phyloP scores from a whole-genome alignment of 2,329 filamentous ascomycete species.

The Helminthosporium solani region DNA sequence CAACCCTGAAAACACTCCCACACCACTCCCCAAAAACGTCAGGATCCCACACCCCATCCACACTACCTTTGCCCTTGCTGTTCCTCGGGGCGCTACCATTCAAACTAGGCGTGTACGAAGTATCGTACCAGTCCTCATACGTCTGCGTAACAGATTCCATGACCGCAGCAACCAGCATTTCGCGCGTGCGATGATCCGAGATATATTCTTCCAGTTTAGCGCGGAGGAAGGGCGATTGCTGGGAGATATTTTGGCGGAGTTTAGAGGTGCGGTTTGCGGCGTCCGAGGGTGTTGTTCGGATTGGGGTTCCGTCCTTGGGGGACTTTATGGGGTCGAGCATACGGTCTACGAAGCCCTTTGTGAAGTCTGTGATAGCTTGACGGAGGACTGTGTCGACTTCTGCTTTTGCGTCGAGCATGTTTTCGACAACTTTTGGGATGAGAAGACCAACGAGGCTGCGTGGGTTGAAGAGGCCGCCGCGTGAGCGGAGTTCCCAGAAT shows the following conservation, averaged over 20 bases:
- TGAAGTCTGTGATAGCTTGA: slow-evolving; percentile 66
- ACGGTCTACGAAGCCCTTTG: slow-evolving; percentile 56
- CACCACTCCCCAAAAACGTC: slow-evolving; percentile 66
- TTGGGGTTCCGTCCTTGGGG: slow-evolving; percentile 17
- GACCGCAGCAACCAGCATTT: slow-evolving; percentile 66
- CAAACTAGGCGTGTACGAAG: slow-evolving; percentile 41
- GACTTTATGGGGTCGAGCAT: slow-evolving; percentile 54
- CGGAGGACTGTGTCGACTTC: slow-evolving; percentile 65
- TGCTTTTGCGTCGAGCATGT: slow-evolving; percentile 70
- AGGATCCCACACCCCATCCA: slow-evolving; percentile 65
- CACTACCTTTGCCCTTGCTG: slow-evolving; percentile 59
- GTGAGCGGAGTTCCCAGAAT: slow-evolving; percentile 66
- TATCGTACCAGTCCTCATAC: slow-evolving; percentile 66
- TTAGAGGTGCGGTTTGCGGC: slow-evolving; percentile 41
- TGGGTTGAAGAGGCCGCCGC: slow-evolving; percentile 66
- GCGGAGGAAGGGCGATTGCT: slow-evolving; percentile 58
- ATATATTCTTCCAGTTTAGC: slow-evolving; percentile 62
- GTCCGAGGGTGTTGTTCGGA: slow-evolving; percentile 27
- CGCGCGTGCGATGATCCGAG: slow-evolving; percentile 63
- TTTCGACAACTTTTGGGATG: slow-evolving; percentile 66
- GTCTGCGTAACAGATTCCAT: slow-evolving; percentile 62
- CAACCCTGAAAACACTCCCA: slow-evolving; percentile 59
- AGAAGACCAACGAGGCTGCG: slow-evolving; percentile 62
- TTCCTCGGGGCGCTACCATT: slow-evolving; percentile 18
- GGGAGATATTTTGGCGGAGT: slow-evolving; percentile 57